Percentiles rank a stretch among this genome's conserved stretches.
phyloP scores from a whole-genome alignment of 176 grass and related monocot species.

The Calamus simplicifolius region DNA sequence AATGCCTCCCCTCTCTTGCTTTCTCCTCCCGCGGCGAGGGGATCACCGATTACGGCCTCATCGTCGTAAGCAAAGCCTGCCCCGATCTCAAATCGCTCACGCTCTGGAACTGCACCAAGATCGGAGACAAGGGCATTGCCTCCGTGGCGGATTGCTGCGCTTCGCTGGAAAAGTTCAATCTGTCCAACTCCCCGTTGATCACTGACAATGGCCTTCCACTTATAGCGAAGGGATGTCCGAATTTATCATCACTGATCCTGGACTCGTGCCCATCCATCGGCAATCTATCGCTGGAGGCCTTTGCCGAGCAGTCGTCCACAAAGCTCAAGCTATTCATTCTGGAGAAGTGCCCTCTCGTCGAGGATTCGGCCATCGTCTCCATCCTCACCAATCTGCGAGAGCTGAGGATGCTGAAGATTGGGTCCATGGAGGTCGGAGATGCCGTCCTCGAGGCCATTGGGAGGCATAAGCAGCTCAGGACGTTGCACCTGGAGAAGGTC shows the following conservation, averaged over 20 bases:
- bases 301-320: background rate
- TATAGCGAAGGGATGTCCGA: background rate
- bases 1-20: background rate
- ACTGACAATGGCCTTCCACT: background rate
- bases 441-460: background rate
- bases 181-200: background rate
- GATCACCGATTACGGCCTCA: background rate
- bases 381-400: background rate
- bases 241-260: background rate
- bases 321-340: background rate
- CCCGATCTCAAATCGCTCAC: background rate
- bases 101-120: background rate
- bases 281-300: background rate
- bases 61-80: background rate
- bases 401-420: background rate
- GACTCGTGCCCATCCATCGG: background rate
- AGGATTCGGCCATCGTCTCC: background rate
- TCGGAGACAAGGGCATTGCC: background rate
- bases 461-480: background rate
- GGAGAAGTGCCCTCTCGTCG: background rate
- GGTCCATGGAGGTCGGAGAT: background rate
- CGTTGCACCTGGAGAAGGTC: background rate
- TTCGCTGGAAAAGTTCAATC: background rate
- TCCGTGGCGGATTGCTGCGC: background rate
- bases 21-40: too few species aligned